A percentile compares a stretch with the other conserved stretches of the same genome.
These are phyloP conservation scores for Cicer pinnatifidum DNA, from an alignment of 306 rosid species.

Conservation along the genomic window DNA sequence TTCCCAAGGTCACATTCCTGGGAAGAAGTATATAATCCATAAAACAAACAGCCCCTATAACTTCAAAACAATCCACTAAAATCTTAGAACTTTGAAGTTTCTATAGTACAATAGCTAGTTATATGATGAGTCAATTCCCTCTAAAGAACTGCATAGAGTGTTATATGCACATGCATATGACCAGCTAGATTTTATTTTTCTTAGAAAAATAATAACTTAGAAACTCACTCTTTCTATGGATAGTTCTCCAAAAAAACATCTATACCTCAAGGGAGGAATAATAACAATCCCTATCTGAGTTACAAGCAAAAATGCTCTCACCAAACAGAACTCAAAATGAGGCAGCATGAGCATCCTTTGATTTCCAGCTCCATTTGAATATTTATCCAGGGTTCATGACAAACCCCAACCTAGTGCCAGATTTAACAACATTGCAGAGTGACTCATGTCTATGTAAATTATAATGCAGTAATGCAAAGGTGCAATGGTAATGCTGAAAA, in stretches of 20 bases:
- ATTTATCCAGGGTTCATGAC: neutral
- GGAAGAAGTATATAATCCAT: too few relatives aligned
- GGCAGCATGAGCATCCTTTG: neutral
- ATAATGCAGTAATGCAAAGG: neutral
- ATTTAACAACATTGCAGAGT: neutral
- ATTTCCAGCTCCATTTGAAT: neutral
- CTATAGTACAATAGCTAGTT: neutral
- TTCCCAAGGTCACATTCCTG: too few relatives aligned
- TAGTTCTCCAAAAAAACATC: neutral
- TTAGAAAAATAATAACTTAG: neutral
- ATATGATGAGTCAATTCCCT: neutral
- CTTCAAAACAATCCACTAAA: neutral
- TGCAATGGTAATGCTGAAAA: conserved; percentile 6
- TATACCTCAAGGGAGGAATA: neutral
- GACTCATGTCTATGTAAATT: neutral
- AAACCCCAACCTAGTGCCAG: neutral
- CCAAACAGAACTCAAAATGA: neutral
- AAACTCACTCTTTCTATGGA: neutral
- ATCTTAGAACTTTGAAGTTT: neutral
- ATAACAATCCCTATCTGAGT: neutral
- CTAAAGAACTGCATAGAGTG: neutral
- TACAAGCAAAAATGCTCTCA: neutral
- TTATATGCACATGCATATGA: neutral
- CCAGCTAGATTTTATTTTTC: neutral
- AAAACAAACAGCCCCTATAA: neutral